phyloP scores from a whole-genome alignment of 352 stramenopile species.

The Achlya hypogyna region DNA sequence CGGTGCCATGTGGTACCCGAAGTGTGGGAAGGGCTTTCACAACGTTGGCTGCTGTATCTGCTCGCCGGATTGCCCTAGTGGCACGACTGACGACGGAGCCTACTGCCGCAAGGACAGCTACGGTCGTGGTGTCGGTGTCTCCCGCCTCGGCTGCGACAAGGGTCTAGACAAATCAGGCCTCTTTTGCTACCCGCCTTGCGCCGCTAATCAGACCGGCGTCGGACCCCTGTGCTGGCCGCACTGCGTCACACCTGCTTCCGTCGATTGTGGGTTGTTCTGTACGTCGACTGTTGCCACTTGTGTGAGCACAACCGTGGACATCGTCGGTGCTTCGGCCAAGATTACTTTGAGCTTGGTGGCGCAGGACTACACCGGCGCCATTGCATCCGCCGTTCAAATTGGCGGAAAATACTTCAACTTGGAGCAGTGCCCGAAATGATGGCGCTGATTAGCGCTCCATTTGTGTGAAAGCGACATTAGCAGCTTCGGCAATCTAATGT shows the following conservation, averaged over 20 bases:
- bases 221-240: conserved; percentile 19
- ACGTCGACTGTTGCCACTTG: conserved; percentile 7
- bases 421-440: neutral
- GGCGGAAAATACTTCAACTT: neutral
- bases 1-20: conserved; percentile 5
- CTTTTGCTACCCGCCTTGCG: conserved; percentile 22
- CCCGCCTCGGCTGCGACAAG: neutral
- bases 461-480: too few relatives aligned
- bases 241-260: neutral
- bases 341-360: neutral
- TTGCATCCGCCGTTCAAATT: neutral
- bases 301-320: neutral
- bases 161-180: conserved; percentile 18
- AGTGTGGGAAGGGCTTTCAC: conserved; percentile 6
- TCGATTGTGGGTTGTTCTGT: conserved; percentile 11
- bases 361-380: neutral
- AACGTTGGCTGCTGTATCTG: neutral
- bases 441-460: too few relatives aligned
- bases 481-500: too few relatives aligned
- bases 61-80: too few relatives aligned
- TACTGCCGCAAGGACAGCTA: conserved; percentile 20
- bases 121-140: neutral
- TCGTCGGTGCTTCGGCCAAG: neutral
- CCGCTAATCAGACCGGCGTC: neutral
- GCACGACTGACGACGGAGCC: neutral